Percentiles rank a stretch among this genome's conserved stretches.
These are phyloP conservation scores for Candida dubliniensis DNA, from an alignment of 1,139 yeast species.

Conservation along the genomic window DNA sequence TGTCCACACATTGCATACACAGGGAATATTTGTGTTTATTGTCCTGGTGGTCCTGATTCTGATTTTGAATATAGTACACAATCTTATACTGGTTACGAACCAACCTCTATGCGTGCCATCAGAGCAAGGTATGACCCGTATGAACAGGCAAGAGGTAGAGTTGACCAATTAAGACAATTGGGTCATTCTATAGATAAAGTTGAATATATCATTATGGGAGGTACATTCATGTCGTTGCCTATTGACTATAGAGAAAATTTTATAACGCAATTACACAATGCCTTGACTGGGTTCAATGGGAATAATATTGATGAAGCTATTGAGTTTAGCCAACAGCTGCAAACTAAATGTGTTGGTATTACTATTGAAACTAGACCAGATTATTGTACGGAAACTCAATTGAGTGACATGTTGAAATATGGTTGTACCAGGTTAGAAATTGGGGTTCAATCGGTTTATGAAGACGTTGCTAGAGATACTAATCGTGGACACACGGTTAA, in stretches of 20 bases:
- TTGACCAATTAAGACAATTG: conserved; percentile 89
- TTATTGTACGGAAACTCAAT: conserved; percentile 94
- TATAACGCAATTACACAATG: conserved; percentile 88
- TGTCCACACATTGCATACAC: conserved; percentile 99
- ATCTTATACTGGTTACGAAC: conserved; percentile 97
- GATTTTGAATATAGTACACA: conserved; percentile 98
- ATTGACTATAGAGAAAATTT: conserved; percentile 85
- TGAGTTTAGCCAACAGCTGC: conserved; percentile 85
- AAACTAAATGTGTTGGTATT: conserved; percentile 97
- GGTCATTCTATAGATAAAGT: conserved; percentile 98
- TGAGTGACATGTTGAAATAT: conserved; percentile 91
- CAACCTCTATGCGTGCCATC: conserved; percentile 98
- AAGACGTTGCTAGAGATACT: conserved; percentile 97
- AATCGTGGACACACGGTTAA: conserved; percentile 97
- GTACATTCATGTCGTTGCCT: conserved; percentile 95
- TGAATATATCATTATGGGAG: conserved; percentile 98
- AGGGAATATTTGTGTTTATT: conserved; percentile 96
- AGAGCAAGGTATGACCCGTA: conserved; percentile 97
- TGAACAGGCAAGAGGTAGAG: conserved; percentile 97
- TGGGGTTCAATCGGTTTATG: conserved; percentile 96
- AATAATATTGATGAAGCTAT: conserved; percentile 88
- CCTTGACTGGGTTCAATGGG: conserved; percentile 91
- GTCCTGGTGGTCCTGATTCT: conserved; percentile 99
- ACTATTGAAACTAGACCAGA: conserved; percentile 99
- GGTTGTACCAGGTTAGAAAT: conserved; percentile 97